Evolutionary conservation across 148 eudicot species (phyloP).

Genomic region (Cornus controversa): DNA sequence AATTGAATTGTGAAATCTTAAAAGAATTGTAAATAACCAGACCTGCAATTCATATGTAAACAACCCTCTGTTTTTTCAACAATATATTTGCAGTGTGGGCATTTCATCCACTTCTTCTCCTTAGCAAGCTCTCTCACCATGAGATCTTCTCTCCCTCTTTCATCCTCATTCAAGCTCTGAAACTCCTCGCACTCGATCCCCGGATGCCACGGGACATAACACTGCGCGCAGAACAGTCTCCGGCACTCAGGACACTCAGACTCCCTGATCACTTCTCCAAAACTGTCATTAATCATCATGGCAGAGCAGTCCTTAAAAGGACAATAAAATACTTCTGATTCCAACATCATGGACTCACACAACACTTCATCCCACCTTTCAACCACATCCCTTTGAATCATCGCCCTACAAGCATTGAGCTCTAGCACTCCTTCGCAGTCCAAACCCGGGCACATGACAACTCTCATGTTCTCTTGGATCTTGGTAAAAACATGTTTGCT

Average conservation of each 20-base stretch:
- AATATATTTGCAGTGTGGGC: conserved; percentile 42
- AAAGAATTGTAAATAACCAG: not conserved
- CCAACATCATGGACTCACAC: conserved; percentile 35
- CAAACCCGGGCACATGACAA: conserved; percentile 34
- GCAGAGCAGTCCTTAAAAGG: conserved; percentile 58
- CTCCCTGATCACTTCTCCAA: conserved; percentile 9
- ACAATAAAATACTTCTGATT: conserved; percentile 41
- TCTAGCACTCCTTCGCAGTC: conserved; percentile 26
- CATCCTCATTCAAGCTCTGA: conserved; percentile 29
- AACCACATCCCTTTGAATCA: conserved; percentile 33
- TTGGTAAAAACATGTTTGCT: conserved; percentile 31
- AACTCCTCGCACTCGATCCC: conserved; percentile 54
- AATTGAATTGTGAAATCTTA: not conserved
- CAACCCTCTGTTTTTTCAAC: conserved; percentile 67
- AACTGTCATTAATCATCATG: conserved; percentile 36
- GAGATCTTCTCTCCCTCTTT: conserved; percentile 48
- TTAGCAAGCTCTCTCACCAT: conserved; percentile 57
- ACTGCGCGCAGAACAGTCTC: conserved; percentile 55
- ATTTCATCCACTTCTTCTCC: conserved; percentile 54
- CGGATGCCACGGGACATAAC: conserved; percentile 58
- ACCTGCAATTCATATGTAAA: conserved; percentile 63
- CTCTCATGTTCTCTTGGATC: conserved; percentile 22
- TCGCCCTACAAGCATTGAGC: conserved; percentile 21
- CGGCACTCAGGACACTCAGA: conserved; percentile 52
- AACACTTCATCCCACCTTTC: conserved; percentile 42